These are phyloP conservation scores for Globisporangium sylvaticum DNA, from an alignment of 352 stramenopile species.

Conservation along the genomic window DNA sequence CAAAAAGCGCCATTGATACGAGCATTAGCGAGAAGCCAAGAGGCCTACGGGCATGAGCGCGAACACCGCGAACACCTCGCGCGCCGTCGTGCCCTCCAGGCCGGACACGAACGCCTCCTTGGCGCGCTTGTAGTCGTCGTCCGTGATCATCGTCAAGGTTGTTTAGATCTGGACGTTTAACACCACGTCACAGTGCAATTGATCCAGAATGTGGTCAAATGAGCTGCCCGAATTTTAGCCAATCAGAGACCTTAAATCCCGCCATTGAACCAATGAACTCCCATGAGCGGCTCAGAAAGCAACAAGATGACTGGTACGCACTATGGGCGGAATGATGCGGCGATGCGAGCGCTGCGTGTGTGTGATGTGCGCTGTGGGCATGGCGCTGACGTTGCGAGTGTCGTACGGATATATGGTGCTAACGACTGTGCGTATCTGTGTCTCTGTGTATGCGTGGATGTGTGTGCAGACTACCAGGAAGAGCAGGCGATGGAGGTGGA, in stretches of 20 bases:
- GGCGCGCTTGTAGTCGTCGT: slow-evolving; percentile 79
- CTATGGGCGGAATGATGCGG: neutral
- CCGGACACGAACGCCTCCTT: slow-evolving; percentile 81
- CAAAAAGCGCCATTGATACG: neutral
- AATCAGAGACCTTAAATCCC: slow-evolving; percentile 16
- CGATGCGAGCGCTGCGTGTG: neutral
- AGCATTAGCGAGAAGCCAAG: neutral
- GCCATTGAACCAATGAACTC: slow-evolving; percentile 32
- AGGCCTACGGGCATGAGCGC: slow-evolving; percentile 55
- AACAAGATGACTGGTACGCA: slow-evolving; percentile 62
- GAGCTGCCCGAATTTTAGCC: slow-evolving; percentile 14
- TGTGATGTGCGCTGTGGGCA: neutral
- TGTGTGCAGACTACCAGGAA: slow-evolving; percentile 75
- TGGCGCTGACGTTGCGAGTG: neutral
- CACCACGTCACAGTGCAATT: slow-evolving; percentile 5
- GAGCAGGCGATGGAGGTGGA: slow-evolving; percentile 89
- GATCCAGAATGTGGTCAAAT: neutral
- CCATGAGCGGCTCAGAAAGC: slow-evolving; percentile 16
- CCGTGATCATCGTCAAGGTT: slow-evolving; percentile 27
- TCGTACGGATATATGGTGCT: neutral
- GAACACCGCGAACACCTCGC: slow-evolving; percentile 76
- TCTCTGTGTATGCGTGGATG: neutral
- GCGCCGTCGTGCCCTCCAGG: slow-evolving; percentile 59
- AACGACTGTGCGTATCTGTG: slow-evolving; percentile 8
- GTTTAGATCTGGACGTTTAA: neutral